Evolutionary conservation across 2,329 filamentous ascomycete species (phyloP).

Genomic region (Aspergillus fischeri): DNA sequence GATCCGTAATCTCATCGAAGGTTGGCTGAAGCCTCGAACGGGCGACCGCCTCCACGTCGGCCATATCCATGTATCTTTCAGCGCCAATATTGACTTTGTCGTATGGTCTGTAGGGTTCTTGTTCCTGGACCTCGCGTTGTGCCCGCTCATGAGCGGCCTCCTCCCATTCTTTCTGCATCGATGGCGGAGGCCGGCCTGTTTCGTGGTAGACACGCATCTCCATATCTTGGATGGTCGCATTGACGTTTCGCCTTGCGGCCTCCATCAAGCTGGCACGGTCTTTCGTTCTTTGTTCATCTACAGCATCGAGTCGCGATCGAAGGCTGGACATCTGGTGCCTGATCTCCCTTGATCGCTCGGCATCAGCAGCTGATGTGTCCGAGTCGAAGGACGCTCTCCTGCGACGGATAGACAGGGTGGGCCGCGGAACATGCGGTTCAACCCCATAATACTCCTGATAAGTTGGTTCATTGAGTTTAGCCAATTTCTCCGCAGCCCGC

Average conservation of each 20-base stretch:
- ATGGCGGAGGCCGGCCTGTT: conserved; percentile 68
- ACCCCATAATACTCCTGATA: conserved; percentile 75
- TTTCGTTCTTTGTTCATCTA: conserved; percentile 50
- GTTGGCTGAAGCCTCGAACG: conserved; percentile 73
- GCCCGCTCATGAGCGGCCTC: conserved; percentile 66
- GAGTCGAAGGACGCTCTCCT: conserved; percentile 66
- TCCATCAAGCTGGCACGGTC: conserved; percentile 74
- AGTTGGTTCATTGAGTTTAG: conserved; percentile 70
- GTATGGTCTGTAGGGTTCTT: conserved; percentile 57
- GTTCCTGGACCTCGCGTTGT: conserved; percentile 60
- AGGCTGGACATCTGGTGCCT: conserved; percentile 76
- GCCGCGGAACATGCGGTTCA: conserved; percentile 42
- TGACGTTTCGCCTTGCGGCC: conserved; percentile 81
- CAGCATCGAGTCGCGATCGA: conserved; percentile 56
- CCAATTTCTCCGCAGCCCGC: conserved; percentile 75
- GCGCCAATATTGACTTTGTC: conserved; percentile 67
- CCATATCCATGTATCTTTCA: conserved; percentile 72
- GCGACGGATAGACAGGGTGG: conserved; percentile 53
- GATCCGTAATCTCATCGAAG: conserved; percentile 77
- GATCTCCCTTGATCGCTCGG: conserved; percentile 66
- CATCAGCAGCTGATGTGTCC: conserved; percentile 56
- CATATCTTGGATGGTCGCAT: conserved; percentile 70
- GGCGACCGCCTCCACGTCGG: conserved; percentile 76
- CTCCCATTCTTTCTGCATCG: conserved; percentile 73
- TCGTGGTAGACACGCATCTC: conserved; percentile 75